Evolutionary conservation across 768 basidiomycete species (phyloP), one percentile per base, ranked within the genome.

Genomic region (Pleurotus salmoneostramineus): DNA sequence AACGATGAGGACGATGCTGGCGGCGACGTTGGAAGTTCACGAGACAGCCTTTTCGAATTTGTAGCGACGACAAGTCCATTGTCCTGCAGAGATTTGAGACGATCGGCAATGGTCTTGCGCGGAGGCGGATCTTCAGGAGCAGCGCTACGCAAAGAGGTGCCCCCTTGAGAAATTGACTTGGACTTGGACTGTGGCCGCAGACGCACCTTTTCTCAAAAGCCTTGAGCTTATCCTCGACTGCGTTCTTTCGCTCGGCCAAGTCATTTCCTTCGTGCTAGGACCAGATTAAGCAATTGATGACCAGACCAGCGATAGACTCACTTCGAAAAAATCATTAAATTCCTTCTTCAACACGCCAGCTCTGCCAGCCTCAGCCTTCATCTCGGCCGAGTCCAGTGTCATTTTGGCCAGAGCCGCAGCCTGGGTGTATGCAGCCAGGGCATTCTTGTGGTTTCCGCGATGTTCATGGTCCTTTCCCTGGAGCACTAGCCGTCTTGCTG

Each of bases 61-160:
- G 79, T 74, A 31, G 79, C 76, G 14, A 85, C 78, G 8, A 79
- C 74, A 66, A 95, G 70, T 1, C 94, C 94, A 48, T 82, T 85
- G 59, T 83, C 84, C 66, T 87, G 81, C 15, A 96, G 72, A 12
- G 88, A 84, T 62, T 81, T 84, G 72, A 94, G 79, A 50, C 94
- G 83, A 73, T 93, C 93, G 27, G 89, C 88, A 58, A 96, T 91
- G 50, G 83, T 59, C 78, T 78, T 54, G 63, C 71, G 43, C 75
- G 73, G 12, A 77, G 69, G 37, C 72, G 78, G 58, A 27, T 35
- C 21, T 76, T n/a, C n/a, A n/a, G n/a, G n/a, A n/a, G 72, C n/a
- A 56, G 46, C 40, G 66, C 56, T n/a, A 55, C 45, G 50, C 61
- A 57, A 42, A 50, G 59, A 50, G 44, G 52, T 42, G 46, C 61